Evolutionary conservation across 2,329 filamentous ascomycete species (phyloP), one percentile per base, ranked within the genome.

Genomic region (Ascochyta fabae): DNA sequence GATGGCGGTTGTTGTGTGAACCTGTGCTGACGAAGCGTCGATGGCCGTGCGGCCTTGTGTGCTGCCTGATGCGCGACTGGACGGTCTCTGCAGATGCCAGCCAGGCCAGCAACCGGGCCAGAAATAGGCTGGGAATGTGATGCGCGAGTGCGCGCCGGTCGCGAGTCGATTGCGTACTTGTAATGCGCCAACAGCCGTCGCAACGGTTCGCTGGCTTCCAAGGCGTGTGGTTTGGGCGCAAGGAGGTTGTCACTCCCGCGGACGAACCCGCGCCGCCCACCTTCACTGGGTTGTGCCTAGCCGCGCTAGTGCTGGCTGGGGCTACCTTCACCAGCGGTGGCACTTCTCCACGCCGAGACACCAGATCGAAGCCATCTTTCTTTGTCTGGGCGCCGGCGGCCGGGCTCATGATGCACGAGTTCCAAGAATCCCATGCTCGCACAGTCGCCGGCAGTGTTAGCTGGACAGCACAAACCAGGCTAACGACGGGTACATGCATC

Each of bases 401-500:
- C 41, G 50, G 44, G 34, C 16, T 44, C 45, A 48, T 24, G 40
- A 29, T 48, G 52, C 34, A 49, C 36, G 36, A 39, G 35, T 38
- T 16, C 35, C 40, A 45, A 24, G 29, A 46, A 31, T 46, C 26
- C 46, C 53, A 49, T 48, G 41, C 46, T 55, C 24, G 40, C 41
- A 45, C 45, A 45, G 33, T 39, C 34, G 8, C 23, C 31, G 48
- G n/a, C 43, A 47, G 36, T 19, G 16, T 34, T 23, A 34, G 41
- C 42, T 42, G 31, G 34, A 50, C 41, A 6, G 23, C 19, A 34
- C 53, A 47, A 50, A 56, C 36, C 15, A 34, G 47, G 43, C 47
- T 56, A 56, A 42, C 9, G 22, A 56, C 47, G 53, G 53, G 47
- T 56, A 47, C 42, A 23, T 47, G 53, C 53, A 56, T 46, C 38